Evolutionary conservation across 1,139 yeast species (phyloP), one percentile per base, ranked within the genome.

Genomic region (Taphrina flavorubra): DNA sequence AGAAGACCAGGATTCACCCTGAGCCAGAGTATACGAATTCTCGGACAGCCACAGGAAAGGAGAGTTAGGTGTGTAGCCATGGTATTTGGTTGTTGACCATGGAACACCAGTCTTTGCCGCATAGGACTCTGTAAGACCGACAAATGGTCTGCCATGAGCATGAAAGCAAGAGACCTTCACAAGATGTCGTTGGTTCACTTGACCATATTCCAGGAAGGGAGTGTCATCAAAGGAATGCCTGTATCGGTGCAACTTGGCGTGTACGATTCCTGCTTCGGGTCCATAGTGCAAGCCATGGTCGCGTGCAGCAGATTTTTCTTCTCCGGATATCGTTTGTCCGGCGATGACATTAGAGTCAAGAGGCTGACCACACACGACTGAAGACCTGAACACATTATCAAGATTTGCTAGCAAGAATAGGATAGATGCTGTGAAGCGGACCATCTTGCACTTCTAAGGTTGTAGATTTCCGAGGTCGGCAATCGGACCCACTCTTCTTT

Each of bases 71-170:
- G 51, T 46, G 51, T 46, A 46, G n/a, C 51, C 51, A 46, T 46
- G 51, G 18, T 46, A 46, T 18, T 46, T 46, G 18, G 51, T 46
- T 4, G n/a, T 46, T 20, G 10, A n/a, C 51, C 51, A 46, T 13
- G 51, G 25, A 46, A n/a, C 51, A 13, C 3, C n/a, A 8, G 51
- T 46, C 11, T 16, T 16, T n/a, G 51, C n/a, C 20, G 51, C 51
- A 20, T 46, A 46, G 51, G 11, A n/a, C 51, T 46, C 51, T 46
- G 2, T 4, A 2, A 46, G 51, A 4, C 51, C 51, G 10, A 46
- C 51, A 18, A 46, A 46, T 46, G 51, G 51, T 16, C 51, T n/a
- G 11, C 51, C 51, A 46, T 46, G 51, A 16, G 51, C 51, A 46
- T n/a, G 25, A 6, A 13, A 46, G 51, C 51, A 46, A n/a, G 51